These are phyloP conservation scores for Evansstolkia leycettana DNA, from an alignment of 495 filamentous ascomycete genomes.

Conservation along the genomic window DNA sequence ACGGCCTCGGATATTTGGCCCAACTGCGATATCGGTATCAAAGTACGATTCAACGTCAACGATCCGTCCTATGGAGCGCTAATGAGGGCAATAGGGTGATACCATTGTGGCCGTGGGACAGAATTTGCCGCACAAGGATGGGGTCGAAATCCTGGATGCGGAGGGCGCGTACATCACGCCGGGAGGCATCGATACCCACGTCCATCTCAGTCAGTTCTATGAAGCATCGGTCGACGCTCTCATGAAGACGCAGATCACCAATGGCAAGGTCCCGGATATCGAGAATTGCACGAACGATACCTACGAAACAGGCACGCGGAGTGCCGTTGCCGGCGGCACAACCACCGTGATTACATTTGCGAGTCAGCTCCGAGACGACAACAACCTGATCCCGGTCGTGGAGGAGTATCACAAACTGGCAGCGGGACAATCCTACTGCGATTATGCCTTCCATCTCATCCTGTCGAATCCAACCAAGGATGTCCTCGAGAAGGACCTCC, in stretches of 20 bases:
- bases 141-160: constrained; percentile 11
- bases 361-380: constrained; percentile 35
- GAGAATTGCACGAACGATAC: constrained; percentile 34
- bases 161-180: constrained; percentile 23
- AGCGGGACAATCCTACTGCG: constrained; percentile 36
- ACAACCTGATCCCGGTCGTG: constrained; percentile 36
- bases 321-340: constrained; percentile 46
- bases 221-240: too few species aligned
- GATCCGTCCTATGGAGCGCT: too few species aligned
- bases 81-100: too few species aligned
- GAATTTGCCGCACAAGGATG: constrained; percentile 13
- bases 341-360: constrained; percentile 50
- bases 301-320: constrained; percentile 36
- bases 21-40: too few species aligned
- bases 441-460: constrained; percentile 51
- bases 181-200: constrained; percentile 34
- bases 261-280: too few species aligned
- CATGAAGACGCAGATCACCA: too few species aligned
- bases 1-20: too few species aligned
- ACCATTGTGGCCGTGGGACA: constrained; percentile 31
- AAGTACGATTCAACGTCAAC: too few species aligned
- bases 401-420: constrained; percentile 35
- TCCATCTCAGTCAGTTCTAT: constrained; percentile 31
- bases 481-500: constrained; percentile 34
- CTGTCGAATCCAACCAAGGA: constrained; percentile 35